Evolutionary conservation across 1,284 basidiomycete genomes (phyloP).

Genomic region (Somion occarium): DNA sequence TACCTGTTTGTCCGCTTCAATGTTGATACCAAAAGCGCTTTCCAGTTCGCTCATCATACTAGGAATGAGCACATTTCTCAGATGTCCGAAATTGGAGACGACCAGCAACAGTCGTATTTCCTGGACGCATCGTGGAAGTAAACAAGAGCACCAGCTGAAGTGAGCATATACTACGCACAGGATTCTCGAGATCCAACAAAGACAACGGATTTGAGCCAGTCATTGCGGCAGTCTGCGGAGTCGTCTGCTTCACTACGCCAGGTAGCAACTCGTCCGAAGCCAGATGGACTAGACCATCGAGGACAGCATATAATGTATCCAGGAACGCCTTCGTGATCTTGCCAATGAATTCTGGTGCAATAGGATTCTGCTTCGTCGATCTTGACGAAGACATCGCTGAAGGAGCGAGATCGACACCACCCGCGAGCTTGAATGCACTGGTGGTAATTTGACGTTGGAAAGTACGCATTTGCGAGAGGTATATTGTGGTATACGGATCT

Average conservation of each 20-base stretch:
- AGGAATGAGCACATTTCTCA: conserved; percentile 71
- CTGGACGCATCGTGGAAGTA: conserved; percentile 41
- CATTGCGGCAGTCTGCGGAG: conserved; percentile 26
- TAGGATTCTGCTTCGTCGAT: conserved; percentile 50
- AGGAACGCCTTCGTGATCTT: conserved; percentile 87
- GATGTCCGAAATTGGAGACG: conserved; percentile 83
- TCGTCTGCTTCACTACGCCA: conserved; percentile 28
- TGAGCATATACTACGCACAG: conserved; percentile 40
- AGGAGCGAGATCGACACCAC: conserved; percentile 62
- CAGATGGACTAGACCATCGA: conserved; percentile 86
- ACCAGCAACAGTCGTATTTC: conserved; percentile 87
- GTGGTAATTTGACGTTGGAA: conserved; percentile 85
- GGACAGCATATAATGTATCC: conserved; percentile 83
- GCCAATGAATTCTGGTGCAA: conserved; percentile 52
- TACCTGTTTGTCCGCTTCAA: conserved; percentile 74
- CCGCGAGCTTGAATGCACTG: conserved; percentile 79
- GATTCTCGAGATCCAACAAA: conserved; percentile 55
- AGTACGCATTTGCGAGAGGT: conserved; percentile 71
- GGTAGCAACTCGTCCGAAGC: conserved; percentile 73
- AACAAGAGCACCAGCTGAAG: too few relatives aligned
- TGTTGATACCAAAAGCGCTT: conserved; percentile 68
- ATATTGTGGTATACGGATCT: conserved; percentile 57
- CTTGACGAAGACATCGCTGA: conserved; percentile 37
- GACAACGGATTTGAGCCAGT: conserved; percentile 44
- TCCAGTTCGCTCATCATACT: conserved; percentile 80